phyloP scores from a whole-genome alignment of 306 rosid genomes.

The Quercus glauca region DNA sequence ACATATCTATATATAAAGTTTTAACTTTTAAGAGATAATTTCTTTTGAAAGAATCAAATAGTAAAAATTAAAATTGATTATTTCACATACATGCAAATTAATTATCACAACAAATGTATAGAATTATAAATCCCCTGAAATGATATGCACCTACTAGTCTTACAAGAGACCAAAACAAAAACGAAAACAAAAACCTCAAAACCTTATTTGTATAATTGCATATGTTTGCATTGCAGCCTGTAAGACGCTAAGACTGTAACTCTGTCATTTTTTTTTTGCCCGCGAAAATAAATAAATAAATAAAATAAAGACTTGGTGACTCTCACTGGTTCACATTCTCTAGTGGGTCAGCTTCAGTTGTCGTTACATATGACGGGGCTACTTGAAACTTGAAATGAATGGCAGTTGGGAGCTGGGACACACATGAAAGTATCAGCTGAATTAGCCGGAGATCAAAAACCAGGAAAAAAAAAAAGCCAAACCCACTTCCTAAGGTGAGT shows the following conservation, averaged over 20 bases:
- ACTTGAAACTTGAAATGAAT: background rate
- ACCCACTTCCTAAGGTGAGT: constrained; percentile 24
- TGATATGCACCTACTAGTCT: background rate
- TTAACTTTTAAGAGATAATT: too few relatives aligned
- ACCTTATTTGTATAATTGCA: too few relatives aligned
- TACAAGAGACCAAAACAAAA: background rate
- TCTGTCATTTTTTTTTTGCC: background rate
- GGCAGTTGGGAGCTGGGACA: background rate
- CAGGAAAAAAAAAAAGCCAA: background rate
- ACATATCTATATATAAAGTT: too few relatives aligned
- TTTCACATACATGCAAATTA: too few relatives aligned
- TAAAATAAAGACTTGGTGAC: background rate
- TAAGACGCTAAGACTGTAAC: too few relatives aligned
- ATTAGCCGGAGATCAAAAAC: background rate
- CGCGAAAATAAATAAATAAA: background rate
- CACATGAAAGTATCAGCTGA: background rate
- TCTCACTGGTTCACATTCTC: background rate
- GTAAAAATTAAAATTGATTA: too few relatives aligned
- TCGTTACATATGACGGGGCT: background rate
- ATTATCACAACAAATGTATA: too few relatives aligned
- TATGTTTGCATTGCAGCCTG: background rate
- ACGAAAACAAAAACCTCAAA: background rate
- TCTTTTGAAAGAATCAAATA: too few relatives aligned
- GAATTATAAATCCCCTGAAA: background rate
- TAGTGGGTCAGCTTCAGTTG: background rate